These are phyloP conservation scores for Rhizophagus sp. DNA, from an alignment of 192 early-diverging fungal species.

Conservation along the genomic window DNA sequence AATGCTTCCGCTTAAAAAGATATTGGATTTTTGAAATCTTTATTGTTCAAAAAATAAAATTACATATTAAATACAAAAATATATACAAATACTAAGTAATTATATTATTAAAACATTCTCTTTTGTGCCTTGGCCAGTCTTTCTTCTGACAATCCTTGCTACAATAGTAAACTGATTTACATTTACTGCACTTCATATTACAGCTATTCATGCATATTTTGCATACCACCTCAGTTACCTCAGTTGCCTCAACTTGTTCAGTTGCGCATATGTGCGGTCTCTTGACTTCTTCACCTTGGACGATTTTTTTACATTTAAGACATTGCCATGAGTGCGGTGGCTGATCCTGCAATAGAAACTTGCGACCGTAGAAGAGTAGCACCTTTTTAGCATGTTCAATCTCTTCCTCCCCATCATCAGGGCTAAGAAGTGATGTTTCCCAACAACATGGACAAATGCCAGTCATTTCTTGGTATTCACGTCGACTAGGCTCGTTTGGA, in stretches of 20 bases:
- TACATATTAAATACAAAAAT: too few relatives aligned
- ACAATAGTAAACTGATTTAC: background rate
- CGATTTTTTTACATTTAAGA: background rate
- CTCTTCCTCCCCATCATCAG: background rate
- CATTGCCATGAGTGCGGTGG: background rate
- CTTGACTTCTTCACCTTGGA: background rate
- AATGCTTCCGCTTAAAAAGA: too few relatives aligned
- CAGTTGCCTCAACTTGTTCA: too few relatives aligned
- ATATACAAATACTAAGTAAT: too few relatives aligned
- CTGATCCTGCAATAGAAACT: background rate
- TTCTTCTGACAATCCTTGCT: background rate
- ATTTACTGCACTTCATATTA: background rate
- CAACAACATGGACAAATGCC: background rate
- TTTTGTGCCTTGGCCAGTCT: background rate
- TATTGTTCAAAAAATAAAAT: too few relatives aligned
- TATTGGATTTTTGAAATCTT: too few relatives aligned
- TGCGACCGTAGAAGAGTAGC: background rate
- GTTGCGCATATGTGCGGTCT: background rate
- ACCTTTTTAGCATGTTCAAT: slow-evolving; percentile 1
- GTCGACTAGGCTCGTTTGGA: background rate
- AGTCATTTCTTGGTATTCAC: background rate
- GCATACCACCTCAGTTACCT: background rate
- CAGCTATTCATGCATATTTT: background rate
- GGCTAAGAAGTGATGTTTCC: background rate
- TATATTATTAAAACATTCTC: background rate